A percentile compares a stretch with the other conserved stretches of the same genome.
Conservation (phyloP, 805 yeast genomes). For the Candida vartiovaarae region DNA sequence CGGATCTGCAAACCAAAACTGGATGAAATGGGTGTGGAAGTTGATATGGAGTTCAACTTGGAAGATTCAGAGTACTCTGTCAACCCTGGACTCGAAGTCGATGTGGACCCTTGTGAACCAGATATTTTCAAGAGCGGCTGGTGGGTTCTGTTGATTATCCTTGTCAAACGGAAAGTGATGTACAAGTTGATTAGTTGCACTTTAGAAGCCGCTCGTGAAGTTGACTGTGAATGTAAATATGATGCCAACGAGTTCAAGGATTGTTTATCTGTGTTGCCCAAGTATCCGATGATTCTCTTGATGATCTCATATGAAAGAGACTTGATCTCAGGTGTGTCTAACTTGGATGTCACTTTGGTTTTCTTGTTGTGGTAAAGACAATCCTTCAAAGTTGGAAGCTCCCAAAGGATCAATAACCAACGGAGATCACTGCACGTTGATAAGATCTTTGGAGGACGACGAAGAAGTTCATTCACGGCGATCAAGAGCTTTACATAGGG, state of each 20-base stretch:
- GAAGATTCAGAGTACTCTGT: constrained; percentile 3
- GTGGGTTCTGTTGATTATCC: constrained; percentile 31
- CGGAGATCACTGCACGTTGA: constrained; percentile 37
- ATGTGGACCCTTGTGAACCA: too few relatives aligned
- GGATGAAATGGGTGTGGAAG: background rate
- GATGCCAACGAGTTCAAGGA: constrained; percentile 39
- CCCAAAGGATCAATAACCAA: constrained; percentile 62
- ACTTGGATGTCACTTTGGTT: background rate
- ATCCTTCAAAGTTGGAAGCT: constrained; percentile 54
- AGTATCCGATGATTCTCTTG: constrained; percentile 61
- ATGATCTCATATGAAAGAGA: constrained; percentile 59
- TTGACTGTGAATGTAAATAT: constrained; percentile 46
- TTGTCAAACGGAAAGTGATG: constrained; percentile 67
- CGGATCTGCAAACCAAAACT: background rate
- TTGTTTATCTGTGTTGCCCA: constrained; percentile 42
- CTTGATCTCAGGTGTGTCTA: constrained; percentile 44
- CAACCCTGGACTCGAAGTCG: constrained; percentile 2
- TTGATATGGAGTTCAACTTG: constrained; percentile 3
- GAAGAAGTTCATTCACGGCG: constrained; percentile 45
- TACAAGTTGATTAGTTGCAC: constrained; percentile 69
- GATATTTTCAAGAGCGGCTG: too few relatives aligned
- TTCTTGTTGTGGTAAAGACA: constrained; percentile 31
- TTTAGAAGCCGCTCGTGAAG: constrained; percentile 38
- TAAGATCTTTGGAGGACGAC: constrained; percentile 35
- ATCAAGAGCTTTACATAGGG: constrained; percentile 52